Evolutionary conservation across 2,329 filamentous ascomycete genomes (phyloP), one percentile per base, ranked within the genome.

Genomic region (Pseudogymnoascus sp.): DNA sequence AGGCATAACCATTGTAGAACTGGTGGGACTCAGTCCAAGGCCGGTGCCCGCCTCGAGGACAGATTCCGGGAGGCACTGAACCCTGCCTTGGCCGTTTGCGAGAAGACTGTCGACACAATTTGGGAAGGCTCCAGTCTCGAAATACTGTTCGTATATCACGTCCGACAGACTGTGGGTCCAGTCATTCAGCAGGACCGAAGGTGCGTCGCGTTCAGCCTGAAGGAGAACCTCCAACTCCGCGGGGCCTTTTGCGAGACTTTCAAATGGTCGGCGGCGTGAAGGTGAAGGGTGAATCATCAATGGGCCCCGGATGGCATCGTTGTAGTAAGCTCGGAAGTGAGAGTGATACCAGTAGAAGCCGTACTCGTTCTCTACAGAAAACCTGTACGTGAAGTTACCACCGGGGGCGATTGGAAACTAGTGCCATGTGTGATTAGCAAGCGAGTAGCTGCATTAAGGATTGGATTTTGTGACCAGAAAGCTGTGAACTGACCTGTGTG

Each of bases 331-430:
- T 10, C 73, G 73, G 66, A 81, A 81, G 68, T 86, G 83, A 1
- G 78, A 81, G 70, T 86, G 84, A 61, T 85, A 85, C 80, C 81
- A 84, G 2, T 74, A 75, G 0, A 78, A 74, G 5, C 83, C 80
- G 70, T 82, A 81, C 49, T 66, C 61, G 33, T 61, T 59, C 11
- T 63, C 41, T n/a, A 64, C 45, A 2, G 65, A 65, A 23, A 65
- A 66, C 19, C 61, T 64, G 23, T 66, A 66, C 3, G 63, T 59
- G 16, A 64, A 66, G 26, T 60, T 64, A 33, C 19, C 52, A n/a
- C 64, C 65, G 33, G 65, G 65, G 1, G 85, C 63, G 12, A 66
- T 61, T 14, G 35, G 35, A 38, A 14, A 38, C 35, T 38, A 38
- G 35, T 38, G 31, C 31, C 31, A 35, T n/a, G 35, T 38, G 12